Base-by-base conservation (phyloP, 2,329 filamentous ascomycete genomes). In the Fusarium torulosum region DNA sequence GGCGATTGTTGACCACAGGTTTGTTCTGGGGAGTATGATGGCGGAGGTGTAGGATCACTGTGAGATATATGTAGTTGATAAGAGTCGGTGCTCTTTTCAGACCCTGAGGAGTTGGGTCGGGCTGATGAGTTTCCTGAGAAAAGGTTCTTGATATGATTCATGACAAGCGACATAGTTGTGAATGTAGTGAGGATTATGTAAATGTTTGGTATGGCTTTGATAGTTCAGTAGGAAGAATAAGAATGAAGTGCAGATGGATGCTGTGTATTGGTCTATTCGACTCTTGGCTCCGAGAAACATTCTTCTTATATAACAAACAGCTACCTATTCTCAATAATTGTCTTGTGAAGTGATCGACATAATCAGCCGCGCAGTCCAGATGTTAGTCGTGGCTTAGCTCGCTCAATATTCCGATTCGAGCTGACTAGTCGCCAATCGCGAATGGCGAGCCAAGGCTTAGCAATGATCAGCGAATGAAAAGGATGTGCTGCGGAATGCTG, bases 311-410 rank as follows among this genome's bases (percentile, higher is more conserved):
- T 63, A 29, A 43, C 15, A 17, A 21, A 35, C 1, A 20, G 6
- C 0, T 35, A 2, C 38, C 44, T n/a, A 51, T 25, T 19, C 20
- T 20, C 14, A 35, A 35, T 41, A 17, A 19, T 23, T 23, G 33
- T 44, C n/a, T 6, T 29, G 27, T n/a, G 7, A 27, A 33, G 29
- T 19, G 55, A 53, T 61, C 58, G 29, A 6, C 55, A 14, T 29
- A 7, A 62, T 62, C 9, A 25, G 19, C 49, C 20, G 51, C 57
- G 42, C 25, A 47, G 35, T 29, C 33, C 38, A 14, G 25, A 42
- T 31, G 20, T 35, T 43, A 56, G 43, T 37, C 21, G 52, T 58
- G 60, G 60, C 59, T 63, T 63, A 58, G 60, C 40, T 52, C 51
- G 49, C 25, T 3, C 57, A 56, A 47, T 46, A 29, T 19, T 21